Evolutionary conservation across 371 early-diverging fungal genomes (phyloP).

Genomic region (Capillidium heterosporum): DNA sequence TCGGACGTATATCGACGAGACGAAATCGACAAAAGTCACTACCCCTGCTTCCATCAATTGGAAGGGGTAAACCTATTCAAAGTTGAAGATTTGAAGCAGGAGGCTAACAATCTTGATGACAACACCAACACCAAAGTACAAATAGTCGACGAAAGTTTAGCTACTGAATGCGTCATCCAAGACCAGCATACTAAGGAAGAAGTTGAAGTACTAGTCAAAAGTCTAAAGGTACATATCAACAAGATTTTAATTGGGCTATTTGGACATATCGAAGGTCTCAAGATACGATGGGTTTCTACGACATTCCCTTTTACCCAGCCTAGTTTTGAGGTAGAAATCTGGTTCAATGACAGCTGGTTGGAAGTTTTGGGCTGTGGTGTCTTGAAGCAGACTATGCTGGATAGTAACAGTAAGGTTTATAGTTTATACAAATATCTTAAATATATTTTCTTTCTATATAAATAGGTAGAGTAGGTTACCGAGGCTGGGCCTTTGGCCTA

Average conservation of each 20-base stretch:
- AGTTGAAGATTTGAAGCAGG: neutral
- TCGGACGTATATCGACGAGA: slow-evolving; percentile 97
- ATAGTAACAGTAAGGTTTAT: slow-evolving; percentile 33
- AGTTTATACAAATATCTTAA: neutral
- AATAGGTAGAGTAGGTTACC: slow-evolving; percentile 36
- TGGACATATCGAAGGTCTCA: slow-evolving; percentile 23
- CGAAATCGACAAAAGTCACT: slow-evolving; percentile 88
- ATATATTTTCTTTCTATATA: neutral
- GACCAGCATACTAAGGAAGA: slow-evolving; percentile 24
- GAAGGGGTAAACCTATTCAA: slow-evolving; percentile 59
- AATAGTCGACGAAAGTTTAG: neutral
- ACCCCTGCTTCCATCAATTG: slow-evolving; percentile 96
- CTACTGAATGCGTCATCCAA: slow-evolving; percentile 27
- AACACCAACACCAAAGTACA: neutral
- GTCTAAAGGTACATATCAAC: slow-evolving; percentile 66
- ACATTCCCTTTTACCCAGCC: slow-evolving; percentile 94
- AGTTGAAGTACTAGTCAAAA: slow-evolving; percentile 31
- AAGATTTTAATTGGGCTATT: slow-evolving; percentile 54
- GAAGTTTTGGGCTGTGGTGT: slow-evolving; percentile 92
- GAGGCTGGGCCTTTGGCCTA: slow-evolving; percentile 95
- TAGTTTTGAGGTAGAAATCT: slow-evolving; percentile 90
- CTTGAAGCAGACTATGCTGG: slow-evolving; percentile 64
- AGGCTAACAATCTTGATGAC: neutral
- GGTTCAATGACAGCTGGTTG: slow-evolving; percentile 85
- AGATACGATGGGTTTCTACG: slow-evolving; percentile 90